Conservation (phyloP, 2,329 filamentous ascomycete genomes). For the Fusarium sp. region DNA sequence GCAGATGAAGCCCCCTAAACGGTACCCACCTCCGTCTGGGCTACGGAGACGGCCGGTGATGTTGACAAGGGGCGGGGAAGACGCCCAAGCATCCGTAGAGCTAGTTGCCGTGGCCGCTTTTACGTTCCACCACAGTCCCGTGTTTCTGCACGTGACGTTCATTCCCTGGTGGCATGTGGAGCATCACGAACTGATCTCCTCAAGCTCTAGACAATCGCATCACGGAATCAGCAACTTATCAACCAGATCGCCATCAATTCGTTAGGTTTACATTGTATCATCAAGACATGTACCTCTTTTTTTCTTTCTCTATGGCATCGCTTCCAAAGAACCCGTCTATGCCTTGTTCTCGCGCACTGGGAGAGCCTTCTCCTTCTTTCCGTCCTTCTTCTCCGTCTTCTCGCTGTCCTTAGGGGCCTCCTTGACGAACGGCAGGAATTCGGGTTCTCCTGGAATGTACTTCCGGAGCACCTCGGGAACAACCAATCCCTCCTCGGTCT, state of each 20-base stretch:
- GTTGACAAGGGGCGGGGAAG: slow-evolving; percentile 35
- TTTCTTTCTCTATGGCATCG: slow-evolving; percentile 35
- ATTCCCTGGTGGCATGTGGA: not conserved
- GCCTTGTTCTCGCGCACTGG: slow-evolving; percentile 46
- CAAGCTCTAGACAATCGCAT: not conserved
- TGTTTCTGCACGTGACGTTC: not conserved
- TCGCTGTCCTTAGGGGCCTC: slow-evolving; percentile 80
- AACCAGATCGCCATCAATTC: slow-evolving; percentile 11
- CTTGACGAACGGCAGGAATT: slow-evolving; percentile 89
- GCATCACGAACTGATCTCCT: not conserved
- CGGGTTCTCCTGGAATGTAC: slow-evolving; percentile 89
- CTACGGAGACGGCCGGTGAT: slow-evolving; percentile 33
- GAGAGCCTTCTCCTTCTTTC: slow-evolving; percentile 44
- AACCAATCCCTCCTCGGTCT: slow-evolving; percentile 85
- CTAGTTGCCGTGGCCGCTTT: slow-evolving; percentile 24
- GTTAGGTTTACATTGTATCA: slow-evolving; percentile 25
- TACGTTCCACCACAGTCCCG: not conserved
- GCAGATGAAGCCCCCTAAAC: slow-evolving; percentile 29
- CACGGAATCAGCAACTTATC: slow-evolving; percentile 1
- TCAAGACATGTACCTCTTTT: slow-evolving; percentile 25
- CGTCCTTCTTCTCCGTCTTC: slow-evolving; percentile 44
- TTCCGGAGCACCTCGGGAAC: slow-evolving; percentile 87
- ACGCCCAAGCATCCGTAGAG: slow-evolving; percentile 8
- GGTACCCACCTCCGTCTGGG: slow-evolving; percentile 36
- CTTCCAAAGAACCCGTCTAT: slow-evolving; percentile 26